Base-by-base conservation (phyloP, 495 filamentous ascomycete species). In the Xylaria bambusicola region DNA sequence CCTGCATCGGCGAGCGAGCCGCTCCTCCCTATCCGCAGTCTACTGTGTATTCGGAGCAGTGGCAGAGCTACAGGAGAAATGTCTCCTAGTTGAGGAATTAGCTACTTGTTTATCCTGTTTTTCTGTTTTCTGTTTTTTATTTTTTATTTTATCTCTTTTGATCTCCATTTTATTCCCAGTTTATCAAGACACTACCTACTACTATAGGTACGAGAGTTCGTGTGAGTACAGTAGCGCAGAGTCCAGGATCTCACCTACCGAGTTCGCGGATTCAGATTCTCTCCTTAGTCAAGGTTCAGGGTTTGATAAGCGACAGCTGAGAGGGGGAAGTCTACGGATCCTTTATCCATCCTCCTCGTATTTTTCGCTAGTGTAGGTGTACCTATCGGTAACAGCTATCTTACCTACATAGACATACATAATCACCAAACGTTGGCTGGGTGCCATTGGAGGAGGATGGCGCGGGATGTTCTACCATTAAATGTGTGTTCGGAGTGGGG, bases 1-100 rank as follows among this genome's bases (percentile, higher is more conserved):
- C n/a, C 24, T 7, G n/a, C 52, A 36, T 54, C 38, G 38, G 52
- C 52, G 36, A 54, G 15, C 35, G 26, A 42, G 36, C 38, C 23
- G 26, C 8, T 40, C 23, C 23, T n/a, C n/a, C n/a, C n/a, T n/a
- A n/a, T n/a, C n/a, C n/a, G n/a, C n/a, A n/a, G n/a, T n/a, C n/a
- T n/a, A n/a, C n/a, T n/a, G n/a, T n/a, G 15, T 27, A 9, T 54
- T 17, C 36, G 38, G 31, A 7, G 36, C n/a, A 44, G 38, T 44
- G 38, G 23, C 5, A 42, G 20, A n/a, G 13, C 2, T 6, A 53
- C 26, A 15, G 23, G 35, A 27, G 35, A 12, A 27, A 41, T 41
- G 36, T 41, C 33, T 38, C 35, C 31, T 20, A 35, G 2, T 18
- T 10, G n/a, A n/a, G n/a, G n/a, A n/a, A n/a, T n/a, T n/a, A n/a